Conservation (phyloP, 2,329 filamentous ascomycete genomes). For the Emmonsiellopsis sp. region DNA sequence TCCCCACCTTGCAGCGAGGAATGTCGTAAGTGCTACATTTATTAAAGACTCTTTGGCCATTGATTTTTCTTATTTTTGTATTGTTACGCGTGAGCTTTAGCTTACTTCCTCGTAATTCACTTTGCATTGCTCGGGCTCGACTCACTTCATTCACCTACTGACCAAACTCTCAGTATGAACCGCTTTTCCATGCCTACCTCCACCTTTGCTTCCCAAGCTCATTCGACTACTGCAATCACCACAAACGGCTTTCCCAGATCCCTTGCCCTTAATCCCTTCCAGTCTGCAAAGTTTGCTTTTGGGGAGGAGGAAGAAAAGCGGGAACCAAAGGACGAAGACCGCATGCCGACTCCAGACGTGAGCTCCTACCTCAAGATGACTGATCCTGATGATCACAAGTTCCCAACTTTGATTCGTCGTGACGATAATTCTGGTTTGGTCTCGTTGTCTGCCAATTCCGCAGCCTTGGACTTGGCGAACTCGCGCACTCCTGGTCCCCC, state of each 20-base stretch:
- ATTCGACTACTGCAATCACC: conserved; percentile 24
- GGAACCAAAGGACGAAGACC: conserved; percentile 36
- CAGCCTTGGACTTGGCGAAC: conserved; percentile 69
- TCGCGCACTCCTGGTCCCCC: conserved; percentile 54
- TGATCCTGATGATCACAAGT: conserved; percentile 65
- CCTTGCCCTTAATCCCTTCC: conserved; percentile 66
- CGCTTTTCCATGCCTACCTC: conserved; percentile 89
- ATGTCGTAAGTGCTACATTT: conserved; percentile 60
- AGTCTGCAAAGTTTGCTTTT: conserved; percentile 79
- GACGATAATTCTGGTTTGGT: conserved; percentile 48
- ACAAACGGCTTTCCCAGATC: conserved; percentile 18
- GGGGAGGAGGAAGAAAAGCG: conserved; percentile 69
- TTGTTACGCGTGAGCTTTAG: not conserved
- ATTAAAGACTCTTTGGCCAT: not conserved
- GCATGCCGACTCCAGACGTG: conserved; percentile 54
- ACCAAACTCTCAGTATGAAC: conserved; percentile 55
- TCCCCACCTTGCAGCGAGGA: conserved; percentile 58
- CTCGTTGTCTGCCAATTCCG: conserved; percentile 71
- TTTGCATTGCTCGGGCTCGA: not conserved
- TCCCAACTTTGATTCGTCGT: conserved; percentile 56
- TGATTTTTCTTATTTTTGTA: not conserved
- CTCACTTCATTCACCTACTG: not conserved
- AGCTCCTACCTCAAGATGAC: conserved; percentile 63
- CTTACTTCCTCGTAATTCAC: not conserved
- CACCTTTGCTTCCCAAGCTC: conserved; percentile 24